Conservation (phyloP, 2,329 filamentous ascomycete species). For the Aspergillus carbonarius region DNA sequence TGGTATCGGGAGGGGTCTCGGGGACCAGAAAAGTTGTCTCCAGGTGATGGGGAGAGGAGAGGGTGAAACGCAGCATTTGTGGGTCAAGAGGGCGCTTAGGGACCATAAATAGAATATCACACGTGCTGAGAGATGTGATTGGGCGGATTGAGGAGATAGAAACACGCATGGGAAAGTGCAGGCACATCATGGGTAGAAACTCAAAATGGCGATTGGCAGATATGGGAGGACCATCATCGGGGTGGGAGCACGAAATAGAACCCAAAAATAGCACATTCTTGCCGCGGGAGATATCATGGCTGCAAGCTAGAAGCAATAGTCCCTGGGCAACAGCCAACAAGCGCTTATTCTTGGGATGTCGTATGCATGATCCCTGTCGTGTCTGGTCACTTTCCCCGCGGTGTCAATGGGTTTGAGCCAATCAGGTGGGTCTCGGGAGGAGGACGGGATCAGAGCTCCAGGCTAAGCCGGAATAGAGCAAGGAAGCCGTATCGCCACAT, state of each 20-base stretch:
- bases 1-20: not conserved
- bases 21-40: not conserved
- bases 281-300: not conserved
- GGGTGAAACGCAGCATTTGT: not conserved
- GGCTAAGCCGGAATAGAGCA: not conserved
- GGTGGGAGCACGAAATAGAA: not conserved
- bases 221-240: not conserved
- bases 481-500: not conserved
- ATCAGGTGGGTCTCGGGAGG: not conserved
- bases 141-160: not conserved
- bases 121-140: not conserved
- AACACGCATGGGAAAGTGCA: not conserved
- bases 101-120: slow-evolving; percentile 9
- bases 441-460: not conserved
- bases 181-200: not conserved
- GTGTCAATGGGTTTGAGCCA: not conserved
- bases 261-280: slow-evolving; percentile 8
- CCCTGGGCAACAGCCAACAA: not conserved
- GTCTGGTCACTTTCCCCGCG: not conserved
- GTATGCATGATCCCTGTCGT: not conserved
- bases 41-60: not conserved
- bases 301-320: not conserved
- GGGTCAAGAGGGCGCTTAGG: not conserved
- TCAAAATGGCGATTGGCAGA: not conserved
- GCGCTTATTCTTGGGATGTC: not conserved